A percentile compares a stretch with the other conserved stretches of the same genome.
phyloP scores from a whole-genome alignment of 2,329 filamentous ascomycete genomes.

The Penicillium sp. region DNA sequence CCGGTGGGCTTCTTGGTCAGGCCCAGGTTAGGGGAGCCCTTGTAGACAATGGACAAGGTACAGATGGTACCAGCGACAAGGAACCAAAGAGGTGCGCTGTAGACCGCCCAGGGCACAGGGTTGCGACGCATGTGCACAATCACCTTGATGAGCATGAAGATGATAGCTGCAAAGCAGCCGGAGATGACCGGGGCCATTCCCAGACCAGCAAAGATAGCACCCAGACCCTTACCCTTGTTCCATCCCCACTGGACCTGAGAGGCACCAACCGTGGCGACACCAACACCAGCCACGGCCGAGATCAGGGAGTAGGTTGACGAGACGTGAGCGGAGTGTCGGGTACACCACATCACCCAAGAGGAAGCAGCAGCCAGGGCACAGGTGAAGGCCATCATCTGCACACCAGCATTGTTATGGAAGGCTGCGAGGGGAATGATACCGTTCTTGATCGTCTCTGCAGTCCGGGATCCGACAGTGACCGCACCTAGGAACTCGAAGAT shows the following conservation, averaged over 20 bases:
- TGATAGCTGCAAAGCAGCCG: conserved; percentile 62
- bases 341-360: conserved; percentile 79
- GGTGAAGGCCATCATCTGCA: conserved; percentile 62
- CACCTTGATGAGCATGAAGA: conserved; percentile 72
- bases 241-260: conserved; percentile 66
- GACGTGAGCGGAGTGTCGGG: conserved; percentile 69
- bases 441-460: conserved; percentile 77
- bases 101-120: conserved; percentile 71
- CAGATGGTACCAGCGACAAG: conserved; percentile 72
- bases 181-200: conserved; percentile 70
- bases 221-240: conserved; percentile 66
- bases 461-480: conserved; percentile 66
- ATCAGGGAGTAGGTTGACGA: conserved; percentile 72
- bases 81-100: conserved; percentile 73
- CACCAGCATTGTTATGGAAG: conserved; percentile 61
- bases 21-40: conserved; percentile 69
- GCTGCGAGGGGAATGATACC: conserved; percentile 64
- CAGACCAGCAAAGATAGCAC: conserved; percentile 64
- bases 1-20: conserved; percentile 60
- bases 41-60: conserved; percentile 76
- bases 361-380: conserved; percentile 36
- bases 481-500: conserved; percentile 69
- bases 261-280: conserved; percentile 65
- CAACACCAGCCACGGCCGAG: conserved; percentile 67
- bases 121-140: conserved; percentile 70